A percentile compares a stretch with the other conserved stretches of the same genome.
Evolutionary conservation across 345 rosid genomes (phyloP).

Genomic region (Gossypioides kirkii): DNA sequence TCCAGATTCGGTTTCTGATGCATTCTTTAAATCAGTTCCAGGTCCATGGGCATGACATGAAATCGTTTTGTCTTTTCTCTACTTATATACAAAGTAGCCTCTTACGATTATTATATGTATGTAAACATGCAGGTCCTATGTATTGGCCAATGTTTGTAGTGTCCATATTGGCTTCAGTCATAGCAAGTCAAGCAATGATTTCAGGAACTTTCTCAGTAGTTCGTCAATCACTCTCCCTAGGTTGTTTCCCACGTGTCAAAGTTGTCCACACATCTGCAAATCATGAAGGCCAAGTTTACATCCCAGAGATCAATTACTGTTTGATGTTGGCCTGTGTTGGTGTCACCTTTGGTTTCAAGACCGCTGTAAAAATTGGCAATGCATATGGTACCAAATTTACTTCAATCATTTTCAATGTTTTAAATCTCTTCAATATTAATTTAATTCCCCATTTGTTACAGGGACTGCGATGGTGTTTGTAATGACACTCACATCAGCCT

Average conservation of each 20-base stretch:
- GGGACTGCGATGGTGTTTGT: constrained; percentile 53
- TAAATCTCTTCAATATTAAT: not conserved
- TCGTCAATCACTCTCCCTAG: constrained; percentile 48
- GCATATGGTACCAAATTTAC: constrained; percentile 45
- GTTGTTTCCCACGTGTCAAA: constrained; percentile 54
- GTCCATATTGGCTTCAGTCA: constrained; percentile 38
- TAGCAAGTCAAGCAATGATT: constrained; percentile 57
- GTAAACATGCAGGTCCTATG: constrained; percentile 23
- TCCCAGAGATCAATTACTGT: constrained; percentile 46
- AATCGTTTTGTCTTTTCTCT: not conserved
- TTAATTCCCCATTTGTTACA: constrained; percentile 6
- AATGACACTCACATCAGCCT: constrained; percentile 33
- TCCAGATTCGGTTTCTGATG: constrained; percentile 17
- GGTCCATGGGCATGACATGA: constrained; percentile 8
- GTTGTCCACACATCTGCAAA: constrained; percentile 47
- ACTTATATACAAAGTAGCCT: not conserved
- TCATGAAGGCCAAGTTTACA: constrained; percentile 48
- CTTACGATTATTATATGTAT: not conserved
- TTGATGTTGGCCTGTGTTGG: constrained; percentile 47
- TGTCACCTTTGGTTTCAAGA: constrained; percentile 43
- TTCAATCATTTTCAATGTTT: not conserved
- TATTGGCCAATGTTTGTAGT: constrained; percentile 55
- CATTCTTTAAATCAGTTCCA: constrained; percentile 33
- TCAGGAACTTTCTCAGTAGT: constrained; percentile 53
- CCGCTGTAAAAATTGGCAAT: constrained; percentile 39